Percentiles rank a stretch among this genome's conserved stretches.
phyloP scores from a whole-genome alignment of 2,329 filamentous ascomycete genomes.

The Corinectria fuckeliana region DNA sequence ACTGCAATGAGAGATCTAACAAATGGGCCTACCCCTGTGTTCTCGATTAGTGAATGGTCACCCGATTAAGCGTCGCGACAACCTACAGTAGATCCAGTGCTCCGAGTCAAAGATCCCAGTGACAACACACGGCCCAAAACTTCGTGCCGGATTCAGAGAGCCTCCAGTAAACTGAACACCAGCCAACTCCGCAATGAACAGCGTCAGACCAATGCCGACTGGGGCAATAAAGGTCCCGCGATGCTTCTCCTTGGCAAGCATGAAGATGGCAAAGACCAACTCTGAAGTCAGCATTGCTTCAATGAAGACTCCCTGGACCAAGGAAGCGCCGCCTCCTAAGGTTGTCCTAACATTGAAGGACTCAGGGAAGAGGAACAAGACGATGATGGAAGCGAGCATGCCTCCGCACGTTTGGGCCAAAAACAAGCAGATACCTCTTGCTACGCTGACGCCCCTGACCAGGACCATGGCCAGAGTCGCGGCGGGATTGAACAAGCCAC shows the following conservation, averaged over 20 bases:
- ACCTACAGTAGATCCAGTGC: slow-evolving; percentile 56
- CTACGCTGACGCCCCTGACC: slow-evolving; percentile 53
- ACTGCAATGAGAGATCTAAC: slow-evolving; percentile 45
- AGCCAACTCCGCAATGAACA: slow-evolving; percentile 54
- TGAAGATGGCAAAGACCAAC: slow-evolving; percentile 56
- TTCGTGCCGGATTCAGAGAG: slow-evolving; percentile 54
- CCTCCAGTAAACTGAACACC: slow-evolving; percentile 57
- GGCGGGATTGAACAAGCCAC: slow-evolving; percentile 47
- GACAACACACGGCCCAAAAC: slow-evolving; percentile 54
- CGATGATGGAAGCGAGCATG: slow-evolving; percentile 51
- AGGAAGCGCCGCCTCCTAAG: slow-evolving; percentile 47
- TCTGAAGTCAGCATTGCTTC: slow-evolving; percentile 57
- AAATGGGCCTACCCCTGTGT: slow-evolving; percentile 43
- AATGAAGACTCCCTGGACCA: slow-evolving; percentile 56
- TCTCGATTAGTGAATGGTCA: slow-evolving; percentile 1
- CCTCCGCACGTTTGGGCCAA: slow-evolving; percentile 58
- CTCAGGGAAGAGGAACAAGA: slow-evolving; percentile 51
- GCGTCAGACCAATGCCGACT: slow-evolving; percentile 53
- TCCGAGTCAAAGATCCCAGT: slow-evolving; percentile 48
- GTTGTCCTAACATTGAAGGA: slow-evolving; percentile 50
- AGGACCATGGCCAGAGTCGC: slow-evolving; percentile 59
- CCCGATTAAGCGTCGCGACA: not conserved
- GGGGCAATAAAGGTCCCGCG: slow-evolving; percentile 55
- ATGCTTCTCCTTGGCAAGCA: slow-evolving; percentile 60
- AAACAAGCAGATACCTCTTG: slow-evolving; percentile 56